Conservation (phyloP, 768 basidiomycete species). For the Phylloporus arenicola region DNA sequence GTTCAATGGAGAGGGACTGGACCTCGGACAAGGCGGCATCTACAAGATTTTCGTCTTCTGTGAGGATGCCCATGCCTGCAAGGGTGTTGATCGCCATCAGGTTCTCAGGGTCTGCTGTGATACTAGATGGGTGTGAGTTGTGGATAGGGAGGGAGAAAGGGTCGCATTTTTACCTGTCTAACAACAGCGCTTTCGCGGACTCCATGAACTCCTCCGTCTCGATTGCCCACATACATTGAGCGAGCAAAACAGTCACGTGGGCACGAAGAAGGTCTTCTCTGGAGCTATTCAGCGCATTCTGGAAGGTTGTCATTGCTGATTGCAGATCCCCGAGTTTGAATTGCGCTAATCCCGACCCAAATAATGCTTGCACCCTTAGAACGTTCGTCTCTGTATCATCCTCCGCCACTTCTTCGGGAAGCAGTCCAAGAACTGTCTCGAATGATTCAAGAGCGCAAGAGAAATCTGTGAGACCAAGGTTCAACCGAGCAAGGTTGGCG, state of each 20-base stretch:
- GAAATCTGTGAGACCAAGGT: slow-evolving; percentile 56
- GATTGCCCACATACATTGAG: slow-evolving; percentile 80
- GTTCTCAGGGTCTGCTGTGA: slow-evolving; percentile 73
- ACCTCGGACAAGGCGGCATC: slow-evolving; percentile 87
- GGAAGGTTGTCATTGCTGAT: slow-evolving; percentile 60
- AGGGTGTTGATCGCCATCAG: slow-evolving; percentile 76
- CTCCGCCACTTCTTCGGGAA: slow-evolving; percentile 44
- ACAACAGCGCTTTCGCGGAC: slow-evolving; percentile 66
- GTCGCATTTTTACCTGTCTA: slow-evolving; percentile 61
- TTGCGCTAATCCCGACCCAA: slow-evolving; percentile 69
- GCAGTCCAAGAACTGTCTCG: slow-evolving; percentile 64
- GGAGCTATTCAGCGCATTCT: slow-evolving; percentile 56
- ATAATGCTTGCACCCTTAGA: slow-evolving; percentile 56
- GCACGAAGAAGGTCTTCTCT: slow-evolving; percentile 51
- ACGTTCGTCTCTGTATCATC: slow-evolving; percentile 32
- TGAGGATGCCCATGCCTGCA: slow-evolving; percentile 85
- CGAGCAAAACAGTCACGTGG: slow-evolving; percentile 72
- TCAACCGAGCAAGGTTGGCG: slow-evolving; percentile 72
- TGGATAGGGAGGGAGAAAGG: not conserved
- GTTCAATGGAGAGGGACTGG: slow-evolving; percentile 59
- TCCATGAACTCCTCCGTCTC: slow-evolving; percentile 73
- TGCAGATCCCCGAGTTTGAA: slow-evolving; percentile 61
- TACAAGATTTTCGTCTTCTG: slow-evolving; percentile 69
- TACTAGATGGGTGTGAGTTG: slow-evolving; percentile 41
- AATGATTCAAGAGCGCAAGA: slow-evolving; percentile 62